These are phyloP conservation scores for Pythium dissimile DNA, from an alignment of 352 stramenopile genomes.

Conservation along the genomic window DNA sequence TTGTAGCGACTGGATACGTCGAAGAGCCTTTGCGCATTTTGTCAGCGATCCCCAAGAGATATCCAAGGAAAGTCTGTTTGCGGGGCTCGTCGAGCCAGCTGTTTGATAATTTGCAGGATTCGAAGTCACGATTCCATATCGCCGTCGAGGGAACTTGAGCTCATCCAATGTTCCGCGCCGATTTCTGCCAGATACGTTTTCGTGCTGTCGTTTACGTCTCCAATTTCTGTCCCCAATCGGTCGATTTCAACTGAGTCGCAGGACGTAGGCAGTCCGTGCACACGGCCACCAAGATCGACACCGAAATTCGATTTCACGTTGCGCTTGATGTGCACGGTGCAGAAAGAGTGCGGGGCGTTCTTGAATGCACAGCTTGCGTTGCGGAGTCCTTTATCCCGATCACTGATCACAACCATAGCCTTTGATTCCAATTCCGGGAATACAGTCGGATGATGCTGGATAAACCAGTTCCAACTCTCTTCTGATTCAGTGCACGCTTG, in stretches of 20 bases:
- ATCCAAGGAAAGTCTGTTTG: not conserved
- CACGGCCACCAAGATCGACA: not conserved
- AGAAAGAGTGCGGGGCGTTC: conserved; percentile 1
- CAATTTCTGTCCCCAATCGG: not conserved
- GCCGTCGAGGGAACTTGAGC: not conserved
- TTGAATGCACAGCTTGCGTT: not conserved
- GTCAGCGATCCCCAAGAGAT: not conserved
- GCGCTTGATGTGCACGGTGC: conserved; percentile 1
- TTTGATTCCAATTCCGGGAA: not conserved
- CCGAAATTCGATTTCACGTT: not conserved
- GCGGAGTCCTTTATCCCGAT: conserved; percentile 2
- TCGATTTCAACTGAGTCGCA: not conserved
- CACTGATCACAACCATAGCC: not conserved
- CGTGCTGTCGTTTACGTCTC: not conserved
- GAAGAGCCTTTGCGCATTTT: not conserved
- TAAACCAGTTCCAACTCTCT: not conserved
- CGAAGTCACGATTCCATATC: conserved; percentile 4
- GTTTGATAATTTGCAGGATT: conserved; percentile 1
- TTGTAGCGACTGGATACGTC: not conserved
- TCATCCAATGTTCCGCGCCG: not conserved
- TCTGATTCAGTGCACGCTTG: conserved; percentile 1
- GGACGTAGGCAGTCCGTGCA: not conserved
- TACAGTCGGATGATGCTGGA: not conserved
- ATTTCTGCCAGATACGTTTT: not conserved
- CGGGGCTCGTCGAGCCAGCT: not conserved